Base-by-base conservation (phyloP, 2,329 filamentous ascomycete genomes). In the Tolypocladium capitatum region DNA sequence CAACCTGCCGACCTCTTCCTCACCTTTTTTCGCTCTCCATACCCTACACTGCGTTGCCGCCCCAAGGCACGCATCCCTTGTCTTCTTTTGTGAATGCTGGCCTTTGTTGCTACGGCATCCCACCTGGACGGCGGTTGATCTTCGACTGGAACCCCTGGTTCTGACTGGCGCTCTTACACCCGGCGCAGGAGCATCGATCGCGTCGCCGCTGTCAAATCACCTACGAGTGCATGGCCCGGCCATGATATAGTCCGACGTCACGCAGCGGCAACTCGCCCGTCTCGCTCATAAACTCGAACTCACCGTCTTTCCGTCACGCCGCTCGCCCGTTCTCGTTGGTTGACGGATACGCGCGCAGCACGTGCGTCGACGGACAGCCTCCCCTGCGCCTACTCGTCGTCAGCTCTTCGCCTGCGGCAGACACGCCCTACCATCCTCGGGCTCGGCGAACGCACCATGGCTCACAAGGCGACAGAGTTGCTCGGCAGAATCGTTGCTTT, bases 401-500 rank as follows among this genome's bases (percentile, higher is more conserved):
- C 36, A 27, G 5, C 36, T 8, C 36, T 27, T 40, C 7, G 13
- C 36, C 36, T 3, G 13, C 13, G 9, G 6, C 21, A 40, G 21
- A n/a, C 3, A 16, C 7, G 27, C 13, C 6, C 13, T 13, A 18
- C 24, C 7, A 28, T 5, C 4, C 10, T 41, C 4, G 8, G n/a
- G 16, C n/a, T 32, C 30, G 4, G 13, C 7, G 43, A 20, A 47
- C 11, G 28, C 38, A 55, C 46, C 43, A 64, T 63, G 61, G 43
- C 54, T 33, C 48, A 48, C 41, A 48, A 50, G 36, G 48, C 56
- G 49, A 53, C 55, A 46, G 53, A 55, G n/a, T 46, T 51, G 31
- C 47, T 56, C 43, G 77, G 78, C 43, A 75, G 69, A 56, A 62
- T 83, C 46, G 68, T 83, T 46, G 76, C 78, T 51, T 72, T 83